Percentiles rank a stretch among this genome's conserved stretches.
These are phyloP conservation scores for Aphanocladium album DNA, from an alignment of 2,329 filamentous ascomycete genomes.

Conservation along the genomic window DNA sequence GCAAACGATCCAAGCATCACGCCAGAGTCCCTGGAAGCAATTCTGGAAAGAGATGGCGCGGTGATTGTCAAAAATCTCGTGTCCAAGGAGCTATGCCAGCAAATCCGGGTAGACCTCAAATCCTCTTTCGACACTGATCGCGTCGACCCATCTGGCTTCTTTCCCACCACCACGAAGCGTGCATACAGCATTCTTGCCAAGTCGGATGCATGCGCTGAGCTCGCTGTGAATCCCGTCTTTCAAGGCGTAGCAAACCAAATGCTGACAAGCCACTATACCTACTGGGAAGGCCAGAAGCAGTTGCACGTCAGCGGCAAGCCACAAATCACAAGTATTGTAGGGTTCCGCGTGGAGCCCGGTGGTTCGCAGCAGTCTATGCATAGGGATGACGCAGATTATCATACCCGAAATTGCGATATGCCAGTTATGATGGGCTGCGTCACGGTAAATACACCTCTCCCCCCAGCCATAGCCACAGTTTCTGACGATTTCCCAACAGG, in stretches of 20 bases:
- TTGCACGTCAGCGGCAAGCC: conserved; percentile 31
- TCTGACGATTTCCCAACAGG: conserved; percentile 15
- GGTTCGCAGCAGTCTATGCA: conserved; percentile 35
- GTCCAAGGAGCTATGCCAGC: conserved; percentile 24
- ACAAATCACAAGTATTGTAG: conserved; percentile 31
- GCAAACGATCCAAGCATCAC: conserved; percentile 20
- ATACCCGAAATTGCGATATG: conserved; percentile 27
- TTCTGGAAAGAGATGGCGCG: conserved; percentile 28
- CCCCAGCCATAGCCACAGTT: neutral
- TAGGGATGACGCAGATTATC: conserved; percentile 29
- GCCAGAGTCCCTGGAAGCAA: conserved; percentile 18
- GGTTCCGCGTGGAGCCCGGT: conserved; percentile 35
- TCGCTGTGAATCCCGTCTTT: conserved; percentile 30
- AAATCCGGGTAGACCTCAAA: conserved; percentile 33
- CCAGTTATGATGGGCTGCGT: conserved; percentile 34
- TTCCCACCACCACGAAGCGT: conserved; percentile 33
- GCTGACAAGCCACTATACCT: conserved; percentile 31
- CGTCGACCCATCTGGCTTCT: conserved; percentile 34
- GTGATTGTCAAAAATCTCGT: conserved; percentile 34
- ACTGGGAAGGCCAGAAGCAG: conserved; percentile 30
- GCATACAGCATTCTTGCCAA: conserved; percentile 33
- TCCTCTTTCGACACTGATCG: conserved; percentile 32
- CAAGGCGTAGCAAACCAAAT: conserved; percentile 29
- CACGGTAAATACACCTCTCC: conserved; percentile 16
- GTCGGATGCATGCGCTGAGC: conserved; percentile 34